Conservation (phyloP, 202 grass and related monocot species). For the Bolboschoenoplectus hybrid region DNA sequence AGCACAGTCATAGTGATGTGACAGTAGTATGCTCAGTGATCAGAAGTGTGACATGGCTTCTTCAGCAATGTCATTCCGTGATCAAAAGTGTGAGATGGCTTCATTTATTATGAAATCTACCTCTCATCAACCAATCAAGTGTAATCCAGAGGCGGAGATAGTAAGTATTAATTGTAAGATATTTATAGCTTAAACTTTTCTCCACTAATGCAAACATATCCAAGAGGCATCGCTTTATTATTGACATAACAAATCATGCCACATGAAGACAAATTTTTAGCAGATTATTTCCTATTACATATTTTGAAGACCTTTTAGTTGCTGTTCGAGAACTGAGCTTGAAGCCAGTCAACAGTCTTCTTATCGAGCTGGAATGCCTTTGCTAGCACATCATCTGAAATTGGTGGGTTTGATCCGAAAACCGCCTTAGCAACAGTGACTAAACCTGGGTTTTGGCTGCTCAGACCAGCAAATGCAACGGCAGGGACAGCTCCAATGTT, state of each 20-base stretch:
- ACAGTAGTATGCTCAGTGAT: too few relatives aligned
- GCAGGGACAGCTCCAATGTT: constrained; percentile 46
- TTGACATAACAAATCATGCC: not conserved
- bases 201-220: not conserved
- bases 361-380: constrained; percentile 42
- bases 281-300: not conserved
- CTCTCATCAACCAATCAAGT: too few relatives aligned
- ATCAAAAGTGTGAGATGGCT: too few relatives aligned
- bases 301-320: not conserved
- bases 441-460: constrained; percentile 58
- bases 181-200: not conserved
- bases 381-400: constrained; percentile 34
- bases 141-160: not conserved
- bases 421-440: constrained; percentile 30
- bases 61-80: too few relatives aligned
- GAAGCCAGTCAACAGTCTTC: constrained; percentile 44
- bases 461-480: constrained; percentile 59
- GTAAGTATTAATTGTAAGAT: not conserved
- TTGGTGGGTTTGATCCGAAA: constrained; percentile 36
- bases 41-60: too few relatives aligned
- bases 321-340: constrained; percentile 13
- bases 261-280: not conserved
- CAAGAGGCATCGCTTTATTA: not conserved
- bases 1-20: too few relatives aligned
- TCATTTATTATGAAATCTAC: too few relatives aligned